phyloP scores from a whole-genome alignment of 148 eudicot genomes.

The Persicaria tinctoria region DNA sequence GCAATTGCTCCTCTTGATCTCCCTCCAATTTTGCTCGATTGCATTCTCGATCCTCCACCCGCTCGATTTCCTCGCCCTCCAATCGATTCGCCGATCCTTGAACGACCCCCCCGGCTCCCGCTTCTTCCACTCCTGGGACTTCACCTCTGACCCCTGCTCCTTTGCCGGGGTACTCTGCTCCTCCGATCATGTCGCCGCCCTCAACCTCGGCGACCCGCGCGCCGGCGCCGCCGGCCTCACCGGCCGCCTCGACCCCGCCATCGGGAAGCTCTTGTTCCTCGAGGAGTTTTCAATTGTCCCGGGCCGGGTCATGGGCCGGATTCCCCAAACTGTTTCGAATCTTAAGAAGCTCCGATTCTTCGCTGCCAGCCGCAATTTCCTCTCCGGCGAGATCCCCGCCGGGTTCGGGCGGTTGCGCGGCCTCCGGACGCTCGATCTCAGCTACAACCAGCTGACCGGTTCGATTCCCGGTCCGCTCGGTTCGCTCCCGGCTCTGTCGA shows the following conservation, averaged over 20 bases:
- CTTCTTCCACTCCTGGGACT: slow-evolving; percentile 73
- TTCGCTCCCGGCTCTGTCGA: slow-evolving; percentile 38
- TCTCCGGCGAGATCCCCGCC: slow-evolving; percentile 22
- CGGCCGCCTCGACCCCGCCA: slow-evolving; percentile 59
- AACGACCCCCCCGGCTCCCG: slow-evolving; percentile 44
- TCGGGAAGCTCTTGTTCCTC: slow-evolving; percentile 47
- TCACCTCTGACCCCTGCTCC: slow-evolving; percentile 74
- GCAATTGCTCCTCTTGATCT: background rate
- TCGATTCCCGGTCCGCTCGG: slow-evolving; percentile 47
- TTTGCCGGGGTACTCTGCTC: slow-evolving; percentile 72
- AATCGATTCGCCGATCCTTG: slow-evolving; percentile 45
- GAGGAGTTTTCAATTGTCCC: slow-evolving; percentile 65
- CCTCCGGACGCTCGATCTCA: slow-evolving; percentile 3
- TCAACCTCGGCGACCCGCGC: slow-evolving; percentile 71
- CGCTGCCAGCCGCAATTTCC: slow-evolving; percentile 42
- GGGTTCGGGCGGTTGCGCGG: slow-evolving; percentile 4
- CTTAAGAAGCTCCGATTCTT: slow-evolving; percentile 43
- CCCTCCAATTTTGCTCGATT: slow-evolving; percentile 8
- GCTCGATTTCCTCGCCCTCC: slow-evolving; percentile 63
- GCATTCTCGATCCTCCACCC: slow-evolving; percentile 51
- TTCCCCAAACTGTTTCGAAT: slow-evolving; percentile 42
- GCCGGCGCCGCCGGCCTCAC: slow-evolving; percentile 70
- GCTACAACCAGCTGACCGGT: slow-evolving; percentile 49
- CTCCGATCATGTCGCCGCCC: slow-evolving; percentile 38
- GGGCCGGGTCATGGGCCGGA: slow-evolving; percentile 49